Base-by-base conservation (phyloP, 257 asterid species). In the Jaltomata sinuosa region DNA sequence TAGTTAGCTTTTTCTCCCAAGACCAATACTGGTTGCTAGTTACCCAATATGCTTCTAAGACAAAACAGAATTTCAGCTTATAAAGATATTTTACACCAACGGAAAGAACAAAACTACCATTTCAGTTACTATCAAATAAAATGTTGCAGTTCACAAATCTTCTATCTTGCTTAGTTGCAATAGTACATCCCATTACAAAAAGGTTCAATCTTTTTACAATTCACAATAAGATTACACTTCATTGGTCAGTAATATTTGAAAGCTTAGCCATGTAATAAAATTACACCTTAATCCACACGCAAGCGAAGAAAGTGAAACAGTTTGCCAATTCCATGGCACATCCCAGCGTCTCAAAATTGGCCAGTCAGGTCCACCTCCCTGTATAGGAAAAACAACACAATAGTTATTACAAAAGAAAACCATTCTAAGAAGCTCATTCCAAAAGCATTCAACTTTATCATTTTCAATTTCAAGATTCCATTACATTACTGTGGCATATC, bases 251-350 rank as follows among this genome's bases (percentile, higher is more conserved):
- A 3, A 32, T 53, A 52, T 34, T 81, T 36, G 31, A 79, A 32
- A 68, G 10, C 25, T n/a, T 27, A 82, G 40, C 69, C 61, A 77
- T n/a, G 55, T 36, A 80, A 16, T n/a, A 69, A 65, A 88, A 80
- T 86, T 59, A 83, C 90, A 97, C 99, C 99, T 95, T 81, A 97
- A 84, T 91, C 98, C 98, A 88, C 99, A 97, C 22, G 99, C 99
- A 86, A 97, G 92, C 12, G 98, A 94, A 83, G 95, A 88, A 83
- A 97, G 89, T 54, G 99, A 94, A 87, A 93, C 88, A 6, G 98
- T 92, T 79, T 97, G 99, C 99, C 99, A 97, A 87, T 91, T 94
- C 99, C 99, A 97, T 7, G 99, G 99, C 87, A 97, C 99, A 40
- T 93, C 98, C 99, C 99, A 97, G 50, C 95, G 88, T 83, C 89